Conservation (phyloP, 2,329 filamentous ascomycete genomes). For the Phaeomoniella chlamydospora region DNA sequence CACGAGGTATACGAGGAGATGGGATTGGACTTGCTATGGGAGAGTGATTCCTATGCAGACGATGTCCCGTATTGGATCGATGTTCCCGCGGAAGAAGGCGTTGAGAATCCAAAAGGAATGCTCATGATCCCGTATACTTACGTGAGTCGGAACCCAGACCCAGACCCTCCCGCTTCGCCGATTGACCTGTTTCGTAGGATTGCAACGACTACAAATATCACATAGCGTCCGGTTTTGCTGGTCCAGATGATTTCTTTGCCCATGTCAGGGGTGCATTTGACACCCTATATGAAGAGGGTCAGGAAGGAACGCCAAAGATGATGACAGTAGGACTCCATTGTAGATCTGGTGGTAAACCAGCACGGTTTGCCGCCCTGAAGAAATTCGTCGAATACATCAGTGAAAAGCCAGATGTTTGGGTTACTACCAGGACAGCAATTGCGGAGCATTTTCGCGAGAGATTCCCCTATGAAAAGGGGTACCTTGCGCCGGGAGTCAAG, state of each 20-base stretch:
- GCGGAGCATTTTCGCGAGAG: slow-evolving; percentile 23
- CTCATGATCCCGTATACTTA: slow-evolving; percentile 41
- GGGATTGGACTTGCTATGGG: slow-evolving; percentile 34
- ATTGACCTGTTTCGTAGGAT: slow-evolving; percentile 18
- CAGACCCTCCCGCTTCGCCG: not conserved
- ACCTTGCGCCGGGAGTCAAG: not conserved
- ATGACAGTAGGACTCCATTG: slow-evolving; percentile 43
- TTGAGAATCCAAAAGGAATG: slow-evolving; percentile 28
- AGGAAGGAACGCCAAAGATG: slow-evolving; percentile 36
- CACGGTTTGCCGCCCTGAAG: slow-evolving; percentile 31
- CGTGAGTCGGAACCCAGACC: slow-evolving; percentile 1
- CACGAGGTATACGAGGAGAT: slow-evolving; percentile 37
- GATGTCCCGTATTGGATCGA: slow-evolving; percentile 43
- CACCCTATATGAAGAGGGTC: slow-evolving; percentile 36
- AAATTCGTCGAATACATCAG: slow-evolving; percentile 29
- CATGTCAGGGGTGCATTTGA: slow-evolving; percentile 28
- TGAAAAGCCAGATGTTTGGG: slow-evolving; percentile 30
- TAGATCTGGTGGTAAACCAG: slow-evolving; percentile 37
- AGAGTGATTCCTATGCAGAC: slow-evolving; percentile 37
- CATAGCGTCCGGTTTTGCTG: slow-evolving; percentile 29
- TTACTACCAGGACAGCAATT: slow-evolving; percentile 27
- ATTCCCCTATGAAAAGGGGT: slow-evolving; percentile 21
- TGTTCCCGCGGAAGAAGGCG: slow-evolving; percentile 28
- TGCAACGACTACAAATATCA: slow-evolving; percentile 39
- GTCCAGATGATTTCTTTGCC: slow-evolving; percentile 27